Evolutionary conservation across 768 basidiomycete genomes (phyloP).

Genomic region (Suillus lakei): DNA sequence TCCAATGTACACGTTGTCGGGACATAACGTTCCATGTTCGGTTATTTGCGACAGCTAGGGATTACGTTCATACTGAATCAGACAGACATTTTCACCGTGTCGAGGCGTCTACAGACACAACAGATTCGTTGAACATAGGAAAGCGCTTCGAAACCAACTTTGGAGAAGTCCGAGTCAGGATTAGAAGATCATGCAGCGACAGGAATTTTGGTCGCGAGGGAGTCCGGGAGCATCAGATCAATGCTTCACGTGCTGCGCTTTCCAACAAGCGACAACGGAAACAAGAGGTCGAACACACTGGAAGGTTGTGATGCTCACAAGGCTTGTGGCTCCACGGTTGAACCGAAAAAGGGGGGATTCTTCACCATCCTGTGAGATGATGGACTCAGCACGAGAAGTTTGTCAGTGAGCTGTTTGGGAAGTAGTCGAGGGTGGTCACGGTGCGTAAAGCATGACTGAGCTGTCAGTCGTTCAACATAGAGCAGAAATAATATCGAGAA

Average conservation of each 20-base stretch:
- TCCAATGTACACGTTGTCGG: no score
- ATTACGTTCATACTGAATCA: no score
- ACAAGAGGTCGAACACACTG: no score
- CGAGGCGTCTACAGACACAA: no score
- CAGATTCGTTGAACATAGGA: no score
- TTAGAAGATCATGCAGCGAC: neutral
- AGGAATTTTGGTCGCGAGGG: neutral
- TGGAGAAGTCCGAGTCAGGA: neutral
- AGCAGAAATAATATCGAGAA: neutral
- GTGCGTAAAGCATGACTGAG: no score
- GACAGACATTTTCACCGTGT: no score
- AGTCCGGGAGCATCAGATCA: neutral
- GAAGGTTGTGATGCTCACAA: neutral
- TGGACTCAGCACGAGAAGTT: neutral
- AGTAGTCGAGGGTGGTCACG: neutral
- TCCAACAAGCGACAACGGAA: no score
- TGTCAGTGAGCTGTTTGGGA: neutral
- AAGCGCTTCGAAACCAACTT: neutral
- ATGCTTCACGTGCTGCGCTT: neutral
- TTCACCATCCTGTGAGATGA: neutral
- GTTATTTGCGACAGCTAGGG: no score
- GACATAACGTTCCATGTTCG: no score
- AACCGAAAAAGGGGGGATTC: no score
- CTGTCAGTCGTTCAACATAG: neutral
- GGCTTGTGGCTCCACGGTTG: neutral